These are phyloP conservation scores for Extremus antarcticus DNA, from an alignment of 495 filamentous ascomycete species.

Conservation along the genomic window DNA sequence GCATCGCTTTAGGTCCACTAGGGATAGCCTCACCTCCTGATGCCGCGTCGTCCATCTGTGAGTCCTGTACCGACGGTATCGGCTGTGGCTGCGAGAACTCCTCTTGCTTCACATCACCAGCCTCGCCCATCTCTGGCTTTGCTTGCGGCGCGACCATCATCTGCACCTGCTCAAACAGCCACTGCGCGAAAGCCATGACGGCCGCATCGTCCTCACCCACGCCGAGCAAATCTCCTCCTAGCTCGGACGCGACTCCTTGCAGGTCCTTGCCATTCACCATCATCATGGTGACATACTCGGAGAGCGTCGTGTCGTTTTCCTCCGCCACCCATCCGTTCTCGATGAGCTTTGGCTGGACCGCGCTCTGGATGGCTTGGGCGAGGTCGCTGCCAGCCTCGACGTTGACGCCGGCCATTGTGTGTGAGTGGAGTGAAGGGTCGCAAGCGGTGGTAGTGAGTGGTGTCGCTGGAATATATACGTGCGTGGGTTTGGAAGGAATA, in stretches of 20 bases:
- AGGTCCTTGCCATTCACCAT: conserved; percentile 52
- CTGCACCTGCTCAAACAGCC: conserved; percentile 81
- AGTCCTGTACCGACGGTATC: conserved; percentile 7
- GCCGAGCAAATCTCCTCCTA: conserved; percentile 77
- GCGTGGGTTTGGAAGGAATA: too few species aligned
- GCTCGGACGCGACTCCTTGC: conserved; percentile 60
- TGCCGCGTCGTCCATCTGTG: conserved; percentile 51
- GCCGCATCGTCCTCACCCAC: conserved; percentile 73
- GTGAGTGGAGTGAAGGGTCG: not conserved
- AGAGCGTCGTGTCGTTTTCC: conserved; percentile 69
- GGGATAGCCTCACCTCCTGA: conserved; percentile 59
- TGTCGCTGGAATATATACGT: too few species aligned
- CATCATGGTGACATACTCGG: conserved; percentile 96
- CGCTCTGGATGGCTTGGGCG: conserved; percentile 65
- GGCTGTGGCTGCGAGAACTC: conserved; percentile 10
- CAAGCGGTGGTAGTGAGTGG: not conserved
- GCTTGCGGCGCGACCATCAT: conserved; percentile 38
- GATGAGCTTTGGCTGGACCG: conserved; percentile 84
- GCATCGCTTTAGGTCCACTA: conserved; percentile 92
- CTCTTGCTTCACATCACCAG: conserved; percentile 5
- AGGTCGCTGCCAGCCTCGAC: conserved; percentile 64
- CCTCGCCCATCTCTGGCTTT: not conserved
- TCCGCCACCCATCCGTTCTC: conserved; percentile 85
- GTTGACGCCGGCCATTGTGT: conserved; percentile 9
- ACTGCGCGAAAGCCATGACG: conserved; percentile 72